phyloP scores from a whole-genome alignment of 192 early-diverging fungal species.

The Chytriomyces sp. region DNA sequence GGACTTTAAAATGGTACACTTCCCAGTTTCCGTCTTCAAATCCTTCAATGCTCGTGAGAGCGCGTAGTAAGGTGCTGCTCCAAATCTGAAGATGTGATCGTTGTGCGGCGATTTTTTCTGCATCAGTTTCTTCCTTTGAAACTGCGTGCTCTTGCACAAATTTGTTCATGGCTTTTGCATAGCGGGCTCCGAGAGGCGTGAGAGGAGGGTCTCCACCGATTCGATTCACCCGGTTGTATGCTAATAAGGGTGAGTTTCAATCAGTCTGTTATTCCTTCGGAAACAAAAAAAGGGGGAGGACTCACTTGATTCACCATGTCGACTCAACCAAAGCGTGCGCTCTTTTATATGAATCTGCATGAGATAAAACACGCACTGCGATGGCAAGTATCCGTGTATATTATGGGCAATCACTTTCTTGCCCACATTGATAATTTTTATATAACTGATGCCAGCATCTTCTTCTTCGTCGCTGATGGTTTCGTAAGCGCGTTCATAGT shows the following conservation, averaged over 20 bases:
- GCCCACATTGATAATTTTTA: constrained; percentile 96
- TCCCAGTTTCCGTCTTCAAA: constrained; percentile 82
- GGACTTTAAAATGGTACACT: constrained; percentile 68
- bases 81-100: constrained; percentile 63
- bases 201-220: constrained; percentile 91
- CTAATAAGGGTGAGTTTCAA: constrained; percentile 38
- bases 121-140: background rate
- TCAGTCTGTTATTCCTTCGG: background rate
- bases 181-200: constrained; percentile 71
- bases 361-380: constrained; percentile 95
- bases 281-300: background rate
- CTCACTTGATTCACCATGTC: constrained; percentile 83
- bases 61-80: constrained; percentile 86
- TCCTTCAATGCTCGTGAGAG: constrained; percentile 81
- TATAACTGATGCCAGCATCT: constrained; percentile 72
- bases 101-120: constrained; percentile 18
- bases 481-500: constrained; percentile 94
- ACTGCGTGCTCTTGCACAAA: constrained; percentile 64
- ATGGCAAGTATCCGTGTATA: constrained; percentile 83
- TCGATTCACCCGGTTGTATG: constrained; percentile 80
- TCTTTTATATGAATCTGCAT: constrained; percentile 94
- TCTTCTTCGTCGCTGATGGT: constrained; percentile 86
- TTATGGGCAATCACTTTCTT: constrained; percentile 94
- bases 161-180: constrained; percentile 72
- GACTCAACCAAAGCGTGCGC: constrained; percentile 86